Evolutionary conservation across 2,329 filamentous ascomycete species (phyloP).

Genomic region (Setomelanomma holmii): DNA sequence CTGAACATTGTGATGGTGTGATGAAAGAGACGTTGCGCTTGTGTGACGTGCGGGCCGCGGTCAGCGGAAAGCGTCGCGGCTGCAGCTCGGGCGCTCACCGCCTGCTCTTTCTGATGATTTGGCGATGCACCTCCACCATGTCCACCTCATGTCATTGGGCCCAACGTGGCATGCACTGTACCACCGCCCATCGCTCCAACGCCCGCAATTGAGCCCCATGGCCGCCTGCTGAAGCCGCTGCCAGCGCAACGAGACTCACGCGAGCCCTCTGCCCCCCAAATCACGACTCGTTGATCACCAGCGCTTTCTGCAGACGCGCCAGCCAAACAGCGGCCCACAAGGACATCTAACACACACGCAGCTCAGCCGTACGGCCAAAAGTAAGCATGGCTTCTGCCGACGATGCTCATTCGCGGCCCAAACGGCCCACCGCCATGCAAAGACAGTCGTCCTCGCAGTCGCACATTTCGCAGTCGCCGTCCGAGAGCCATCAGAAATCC

Average conservation of each 20-base stretch:
- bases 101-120: constrained; percentile 33
- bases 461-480: constrained; percentile 48
- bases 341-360: constrained; percentile 13
- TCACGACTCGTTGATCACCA: constrained; percentile 9
- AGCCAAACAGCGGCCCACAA: constrained; percentile 13
- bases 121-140: constrained; percentile 28
- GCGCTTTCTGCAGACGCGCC: constrained; percentile 17
- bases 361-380: constrained; percentile 30
- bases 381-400: constrained; percentile 47
- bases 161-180: constrained; percentile 42
- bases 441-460: constrained; percentile 48
- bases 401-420: constrained; percentile 44
- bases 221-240: constrained; percentile 24
- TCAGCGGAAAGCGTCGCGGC: constrained; percentile 30
- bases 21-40: neutral
- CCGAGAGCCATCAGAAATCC: constrained; percentile 37
- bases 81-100: constrained; percentile 31
- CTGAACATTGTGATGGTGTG: no score
- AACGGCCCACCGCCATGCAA: constrained; percentile 43
- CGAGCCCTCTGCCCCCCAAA: constrained; percentile 15
- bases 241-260: constrained; percentile 17
- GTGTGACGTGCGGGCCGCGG: constrained; percentile 33
- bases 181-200: constrained; percentile 27
- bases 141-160: constrained; percentile 39
- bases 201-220: constrained; percentile 42